These are phyloP conservation scores for Lepidium aucheri DNA, from an alignment of 345 rosid genomes.

Conservation along the genomic window DNA sequence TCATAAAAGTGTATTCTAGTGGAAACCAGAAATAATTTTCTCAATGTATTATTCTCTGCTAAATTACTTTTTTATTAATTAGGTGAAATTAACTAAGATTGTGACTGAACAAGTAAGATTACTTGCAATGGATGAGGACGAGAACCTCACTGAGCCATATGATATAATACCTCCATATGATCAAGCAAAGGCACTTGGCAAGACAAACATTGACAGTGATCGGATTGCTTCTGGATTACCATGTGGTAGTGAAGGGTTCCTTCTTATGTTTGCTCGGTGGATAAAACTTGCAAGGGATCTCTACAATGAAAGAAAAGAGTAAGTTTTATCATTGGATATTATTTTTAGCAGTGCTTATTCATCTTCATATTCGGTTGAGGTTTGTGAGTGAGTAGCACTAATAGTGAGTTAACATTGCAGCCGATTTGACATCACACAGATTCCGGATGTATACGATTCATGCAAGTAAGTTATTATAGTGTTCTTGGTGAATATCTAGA, in stretches of 20 bases:
- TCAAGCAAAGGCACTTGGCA: conserved; percentile 99
- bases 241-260: conserved; percentile 98
- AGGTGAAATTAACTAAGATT: conserved; percentile 83
- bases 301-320: conserved; percentile 97
- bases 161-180: conserved; percentile 87
- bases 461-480: conserved; percentile 76
- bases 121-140: conserved; percentile 95
- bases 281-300: conserved; percentile 95
- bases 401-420: conserved; percentile 46
- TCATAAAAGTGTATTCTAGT: no score
- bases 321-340: conserved; percentile 22
- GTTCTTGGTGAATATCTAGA: background rate
- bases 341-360: background rate
- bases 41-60: background rate
- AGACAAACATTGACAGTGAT: conserved; percentile 87
- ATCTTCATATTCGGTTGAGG: background rate
- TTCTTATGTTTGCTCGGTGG: conserved; percentile 99
- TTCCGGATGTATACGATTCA: conserved; percentile 98
- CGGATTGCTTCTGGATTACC: conserved; percentile 99
- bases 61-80: conserved; percentile 14
- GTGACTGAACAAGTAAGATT: conserved; percentile 91
- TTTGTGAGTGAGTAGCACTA: background rate
- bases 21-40: background rate
- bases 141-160: conserved; percentile 74
- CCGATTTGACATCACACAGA: conserved; percentile 94